Base-by-base conservation (phyloP, 1,284 basidiomycete genomes). In the Xanthoconium separans region DNA sequence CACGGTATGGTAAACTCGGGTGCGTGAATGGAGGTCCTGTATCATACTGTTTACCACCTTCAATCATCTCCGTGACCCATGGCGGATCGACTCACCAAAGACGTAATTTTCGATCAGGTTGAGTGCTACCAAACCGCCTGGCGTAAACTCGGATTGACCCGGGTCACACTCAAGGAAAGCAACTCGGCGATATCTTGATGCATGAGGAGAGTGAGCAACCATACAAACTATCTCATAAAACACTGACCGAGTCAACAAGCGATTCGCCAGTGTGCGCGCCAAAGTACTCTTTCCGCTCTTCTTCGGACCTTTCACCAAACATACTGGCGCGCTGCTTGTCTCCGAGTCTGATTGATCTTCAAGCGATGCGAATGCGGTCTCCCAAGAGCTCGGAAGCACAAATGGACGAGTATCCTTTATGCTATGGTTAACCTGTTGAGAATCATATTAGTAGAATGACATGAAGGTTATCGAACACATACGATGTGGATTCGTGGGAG, bases 141-240 rank as follows among this genome's bases (percentile, higher is more conserved):
- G 88, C 0, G 89, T 90, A 68, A 98, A 97, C 70, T 98, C 95
- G 9, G 92, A 90, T 72, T 99, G 96, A 11, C 96, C 96, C 4
- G 94, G 64, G 72, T 98, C 96, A 54, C 91, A 91, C 66, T 98
- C 95, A 7, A 99, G 79, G 69, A 85, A 97, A 1, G 93, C 94
- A 3, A 98, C 93, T 18, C 78, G 79, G 22, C 77, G 77, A 69
- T 85, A 89, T 36, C 89, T 87, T 55, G 50, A 47, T 20, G 49
- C 30, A 47, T n/a, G 41, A 40, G 36, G 54, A 44, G 1, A 2
- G 37, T 59, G 4, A 43, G 47, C 15, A 20, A 40, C 16, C 24
- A 13, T 33, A 53, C 18, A 34, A 13, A 20, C 46, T 18, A 20
- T 24, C 12, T 27, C 10, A 2, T 11, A n/a, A 34, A 34, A 18